Conservation (phyloP, 2,329 filamentous ascomycete species). For the Fusarium napiforme region DNA sequence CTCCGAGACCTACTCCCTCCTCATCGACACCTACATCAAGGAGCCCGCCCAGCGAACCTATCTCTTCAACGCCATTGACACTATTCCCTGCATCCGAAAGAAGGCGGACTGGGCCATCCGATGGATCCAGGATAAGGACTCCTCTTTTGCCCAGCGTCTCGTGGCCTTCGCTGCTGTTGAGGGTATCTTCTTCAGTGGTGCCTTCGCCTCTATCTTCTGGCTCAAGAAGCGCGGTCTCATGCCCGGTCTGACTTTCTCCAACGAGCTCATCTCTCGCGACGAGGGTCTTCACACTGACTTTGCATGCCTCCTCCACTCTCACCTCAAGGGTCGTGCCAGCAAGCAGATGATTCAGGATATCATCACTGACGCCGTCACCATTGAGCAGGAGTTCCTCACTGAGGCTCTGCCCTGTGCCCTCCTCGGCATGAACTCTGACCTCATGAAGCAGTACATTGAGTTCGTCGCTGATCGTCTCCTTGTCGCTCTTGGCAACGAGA, state of each 20-base stretch:
- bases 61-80: conserved; percentile 98
- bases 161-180: conserved; percentile 98
- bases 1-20: conserved; percentile 98
- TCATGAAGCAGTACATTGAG: conserved; percentile 99
- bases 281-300: conserved; percentile 99
- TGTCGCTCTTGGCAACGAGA: conserved; percentile 91
- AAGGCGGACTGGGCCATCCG: conserved; percentile 98
- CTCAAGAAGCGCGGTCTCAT: conserved; percentile 99
- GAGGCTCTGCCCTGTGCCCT: conserved; percentile 93
- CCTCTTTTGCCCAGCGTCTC: conserved; percentile 93
- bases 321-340: conserved; percentile 90
- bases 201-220: conserved; percentile 99
- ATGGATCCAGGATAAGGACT: conserved; percentile 95
- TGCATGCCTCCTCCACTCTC: conserved; percentile 96
- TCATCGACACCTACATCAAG: conserved; percentile 99
- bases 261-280: conserved; percentile 99
- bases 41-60: conserved; percentile 93
- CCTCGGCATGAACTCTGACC: conserved; percentile 94
- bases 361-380: conserved; percentile 91
- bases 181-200: conserved; percentile 99
- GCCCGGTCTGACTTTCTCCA: conserved; percentile 98
- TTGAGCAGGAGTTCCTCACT: conserved; percentile 98
- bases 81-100: conserved; percentile 97
- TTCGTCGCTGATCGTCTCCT: conserved; percentile 97
- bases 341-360: conserved; percentile 85